Evolutionary conservation across 257 asterid genomes (phyloP), one percentile per base, ranked within the genome.

Genomic region (Nicotiana knightiana): DNA sequence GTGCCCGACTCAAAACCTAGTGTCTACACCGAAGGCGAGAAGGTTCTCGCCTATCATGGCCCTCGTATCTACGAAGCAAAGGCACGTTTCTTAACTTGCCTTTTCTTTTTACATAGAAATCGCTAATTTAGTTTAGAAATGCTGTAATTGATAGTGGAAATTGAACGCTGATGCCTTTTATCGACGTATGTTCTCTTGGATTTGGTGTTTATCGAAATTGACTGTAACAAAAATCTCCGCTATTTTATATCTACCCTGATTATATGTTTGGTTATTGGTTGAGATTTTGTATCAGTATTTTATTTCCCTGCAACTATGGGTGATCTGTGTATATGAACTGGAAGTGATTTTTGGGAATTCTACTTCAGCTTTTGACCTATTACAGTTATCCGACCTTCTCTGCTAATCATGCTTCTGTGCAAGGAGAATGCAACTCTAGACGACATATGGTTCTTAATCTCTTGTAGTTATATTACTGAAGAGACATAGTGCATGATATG

Each of bases 11-110:
- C 89, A 33, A 87, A 84, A 32, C 90, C 96, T 13, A 68, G 90
- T 80, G 78, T 89, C 10, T 94, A 91, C 89, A 85, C 92, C 24
- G 97, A 87, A 65, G 98, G 97, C 61, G 99, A 96, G 87, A 94
- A 89, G 82, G 97, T 96, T 85, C 95, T 96, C 6, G 99, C 97
- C 21, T 96, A 83, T 85, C 98, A 93, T 76, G 97, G 98, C 18
- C 97, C 99, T 81, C 93, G 92, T 84, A 91, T 93, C 87, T 94
- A 91, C 85, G 91, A 91, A 81, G 93, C 94, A 51, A 91, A 89
- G 94, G 94, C 82, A 88, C 48, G 81, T 78, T 64, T 32, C 17
- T 59, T n/a, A 59, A 18, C 64, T 35, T 67, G 76, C 15, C 66
- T 61, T 21, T 24, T 58, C 11, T 24, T 58, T 18, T 58, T 18